Percentiles rank a stretch among this genome's conserved stretches.
These are phyloP conservation scores for Drosera capensis DNA, from an alignment of 148 eudicot genomes.

Conservation along the genomic window DNA sequence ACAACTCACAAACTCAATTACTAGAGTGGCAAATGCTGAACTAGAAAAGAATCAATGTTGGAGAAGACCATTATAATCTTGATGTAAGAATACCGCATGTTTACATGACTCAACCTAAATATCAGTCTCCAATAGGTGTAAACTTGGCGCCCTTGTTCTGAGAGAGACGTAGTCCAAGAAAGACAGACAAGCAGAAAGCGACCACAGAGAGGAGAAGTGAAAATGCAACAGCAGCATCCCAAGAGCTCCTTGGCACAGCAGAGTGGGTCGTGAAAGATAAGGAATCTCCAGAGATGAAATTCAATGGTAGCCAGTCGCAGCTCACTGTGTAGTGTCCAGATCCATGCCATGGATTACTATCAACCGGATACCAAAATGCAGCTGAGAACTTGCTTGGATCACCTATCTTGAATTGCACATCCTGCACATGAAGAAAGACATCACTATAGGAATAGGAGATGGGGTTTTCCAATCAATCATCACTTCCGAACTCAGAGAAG, in stretches of 20 bases:
- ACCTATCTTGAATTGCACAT: slow-evolving; percentile 69
- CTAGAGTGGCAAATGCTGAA: too few relatives aligned
- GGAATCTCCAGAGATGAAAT: slow-evolving; percentile 27
- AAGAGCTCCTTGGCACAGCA: slow-evolving; percentile 24
- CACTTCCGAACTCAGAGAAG: background rate
- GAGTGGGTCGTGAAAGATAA: slow-evolving; percentile 8
- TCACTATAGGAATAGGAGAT: background rate
- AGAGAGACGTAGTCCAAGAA: too few relatives aligned
- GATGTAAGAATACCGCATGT: too few relatives aligned
- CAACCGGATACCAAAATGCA: slow-evolving; percentile 81
- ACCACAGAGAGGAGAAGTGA: slow-evolving; percentile 56
- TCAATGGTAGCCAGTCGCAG: slow-evolving; percentile 70
- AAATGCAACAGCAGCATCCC: slow-evolving; percentile 60
- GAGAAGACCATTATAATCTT: too few relatives aligned
- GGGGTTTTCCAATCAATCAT: background rate
- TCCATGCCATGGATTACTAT: slow-evolving; percentile 71
- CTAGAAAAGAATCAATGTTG: too few relatives aligned
- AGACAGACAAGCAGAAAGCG: slow-evolving; percentile 51
- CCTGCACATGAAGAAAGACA: slow-evolving; percentile 26
- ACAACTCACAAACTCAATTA: too few relatives aligned
- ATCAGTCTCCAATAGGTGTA: too few relatives aligned
- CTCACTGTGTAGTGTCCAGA: slow-evolving; percentile 54
- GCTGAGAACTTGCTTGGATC: slow-evolving; percentile 64
- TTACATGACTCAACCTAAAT: too few relatives aligned
- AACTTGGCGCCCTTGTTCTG: too few relatives aligned